These are phyloP conservation scores for Lodderomyces metapsilosis DNA, from an alignment of 1,139 yeast genomes.

Conservation along the genomic window DNA sequence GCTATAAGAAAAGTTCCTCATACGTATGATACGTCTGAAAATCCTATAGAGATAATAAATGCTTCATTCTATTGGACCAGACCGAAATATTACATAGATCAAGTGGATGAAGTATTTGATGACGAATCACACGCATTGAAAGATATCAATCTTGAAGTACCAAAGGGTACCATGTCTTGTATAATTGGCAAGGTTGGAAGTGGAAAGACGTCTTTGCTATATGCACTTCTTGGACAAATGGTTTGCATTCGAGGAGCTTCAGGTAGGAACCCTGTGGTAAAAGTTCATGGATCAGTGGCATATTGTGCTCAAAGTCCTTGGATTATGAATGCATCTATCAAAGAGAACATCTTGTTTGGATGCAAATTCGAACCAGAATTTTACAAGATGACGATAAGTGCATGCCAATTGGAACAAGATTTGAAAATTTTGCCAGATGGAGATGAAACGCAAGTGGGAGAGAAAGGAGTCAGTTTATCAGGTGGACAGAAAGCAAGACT, in stretches of 20 bases:
- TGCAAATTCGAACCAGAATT: constrained; percentile 78
- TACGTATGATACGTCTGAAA: not conserved
- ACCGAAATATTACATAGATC: constrained; percentile 7
- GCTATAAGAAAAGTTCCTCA: constrained; percentile 12
- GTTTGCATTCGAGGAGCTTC: constrained; percentile 14
- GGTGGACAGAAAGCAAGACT: constrained; percentile 98
- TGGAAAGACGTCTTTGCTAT: constrained; percentile 29
- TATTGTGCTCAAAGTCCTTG: constrained; percentile 35
- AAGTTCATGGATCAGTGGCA: constrained; percentile 23
- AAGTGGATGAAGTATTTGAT: constrained; percentile 4
- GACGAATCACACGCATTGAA: constrained; percentile 37
- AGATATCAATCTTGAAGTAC: constrained; percentile 50
- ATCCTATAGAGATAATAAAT: constrained; percentile 15
- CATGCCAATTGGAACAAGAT: constrained; percentile 88
- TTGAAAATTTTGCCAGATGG: constrained; percentile 80
- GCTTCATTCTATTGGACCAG: constrained; percentile 19
- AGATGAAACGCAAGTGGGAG: constrained; percentile 90
- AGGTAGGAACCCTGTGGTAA: constrained; percentile 8
- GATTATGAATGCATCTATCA: constrained; percentile 90
- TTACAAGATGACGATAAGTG: constrained; percentile 75
- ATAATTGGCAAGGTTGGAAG: constrained; percentile 73
- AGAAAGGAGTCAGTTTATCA: constrained; percentile 91
- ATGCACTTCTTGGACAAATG: constrained; percentile 28
- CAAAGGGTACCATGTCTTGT: constrained; percentile 60
- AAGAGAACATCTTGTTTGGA: constrained; percentile 88